Evolutionary conservation across 768 basidiomycete genomes (phyloP), one percentile per base, ranked within the genome.

Genomic region (Rhizopogon salebrosus): DNA sequence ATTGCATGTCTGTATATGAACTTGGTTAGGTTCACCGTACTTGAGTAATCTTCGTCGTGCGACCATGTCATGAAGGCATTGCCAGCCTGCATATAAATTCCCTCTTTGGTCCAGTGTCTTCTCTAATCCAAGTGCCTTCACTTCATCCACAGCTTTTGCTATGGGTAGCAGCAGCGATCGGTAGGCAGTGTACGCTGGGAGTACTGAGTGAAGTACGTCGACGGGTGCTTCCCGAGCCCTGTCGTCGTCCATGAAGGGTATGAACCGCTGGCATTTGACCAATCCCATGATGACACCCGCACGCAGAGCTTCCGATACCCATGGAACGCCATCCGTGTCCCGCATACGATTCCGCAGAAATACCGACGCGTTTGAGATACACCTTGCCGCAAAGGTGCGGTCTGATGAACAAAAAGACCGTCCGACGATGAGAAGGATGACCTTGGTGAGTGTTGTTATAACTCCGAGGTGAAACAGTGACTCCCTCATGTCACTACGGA

Each of bases 1-100:
- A 38, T 68, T 62, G 38, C 65, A 67, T 13, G 57, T 59, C 22
- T 66, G 65, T 18, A 68, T 52, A 36, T 62, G 48, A 34, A 36
- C 57, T 8, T 55, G 49, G 7, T 57, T 49, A 14, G 57, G 53
- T 10, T 54, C 26, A 35, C 54, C 64, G 6, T 53, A 58, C 10
- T 48, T 56, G 14, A 66, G 46, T 46, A 62, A 20, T 55, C 23
- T 41, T 34, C 62, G 54, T 26, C 64, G 57, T 39, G 62, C 57
- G 6, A 54, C 45, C 5, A 20, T 26, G 3, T 53, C 58, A 39
- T 51, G 58, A 16, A 67, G 54, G 48, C 16, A 59, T 29, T 38
- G 41, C 66, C 64, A 67, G 24, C 58, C 64, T 37, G 51, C 45
- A 36, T 57, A 56, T 22, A 68, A 48, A 9, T 61, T 55, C 4